Conservation (phyloP, 768 basidiomycete species). For the Galerina sulciceps region DNA sequence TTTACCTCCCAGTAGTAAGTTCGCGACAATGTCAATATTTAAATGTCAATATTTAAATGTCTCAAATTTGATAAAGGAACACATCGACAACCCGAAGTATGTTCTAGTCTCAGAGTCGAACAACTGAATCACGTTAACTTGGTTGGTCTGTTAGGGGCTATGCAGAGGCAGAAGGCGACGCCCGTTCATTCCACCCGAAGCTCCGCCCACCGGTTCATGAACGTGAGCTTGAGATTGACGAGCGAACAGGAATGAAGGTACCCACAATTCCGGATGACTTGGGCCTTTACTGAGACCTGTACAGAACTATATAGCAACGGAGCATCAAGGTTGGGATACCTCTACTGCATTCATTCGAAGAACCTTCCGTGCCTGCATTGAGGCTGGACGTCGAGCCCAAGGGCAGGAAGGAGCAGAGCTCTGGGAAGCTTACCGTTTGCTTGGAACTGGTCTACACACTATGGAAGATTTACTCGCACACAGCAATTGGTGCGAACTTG, state of each 20-base stretch:
- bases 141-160: constrained; percentile 52
- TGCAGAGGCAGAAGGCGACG: constrained; percentile 70
- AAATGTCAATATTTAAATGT: no score
- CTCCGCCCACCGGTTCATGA: constrained; percentile 75
- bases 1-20: constrained; percentile 72
- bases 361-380: constrained; percentile 67
- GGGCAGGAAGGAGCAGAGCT: constrained; percentile 58
- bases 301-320: constrained; percentile 81
- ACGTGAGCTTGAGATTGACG: constrained; percentile 78
- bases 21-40: background rate
- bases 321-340: constrained; percentile 72
- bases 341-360: constrained; percentile 71
- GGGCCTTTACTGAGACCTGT: background rate
- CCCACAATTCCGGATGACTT: background rate
- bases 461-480: constrained; percentile 80
- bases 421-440: constrained; percentile 71
- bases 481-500: constrained; percentile 81
- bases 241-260: constrained; percentile 82
- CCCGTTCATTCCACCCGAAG: constrained; percentile 70
- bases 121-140: background rate
- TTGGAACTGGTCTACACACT: constrained; percentile 71
- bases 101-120: background rate
- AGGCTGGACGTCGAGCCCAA: constrained; percentile 60
- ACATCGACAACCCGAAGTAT: constrained; percentile 80
- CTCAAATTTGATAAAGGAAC: constrained; percentile 45